Percentiles rank a stretch among this genome's conserved stretches.
Conservation (phyloP, 352 stramenopile species). For the Ophiocytium majus region DNA sequence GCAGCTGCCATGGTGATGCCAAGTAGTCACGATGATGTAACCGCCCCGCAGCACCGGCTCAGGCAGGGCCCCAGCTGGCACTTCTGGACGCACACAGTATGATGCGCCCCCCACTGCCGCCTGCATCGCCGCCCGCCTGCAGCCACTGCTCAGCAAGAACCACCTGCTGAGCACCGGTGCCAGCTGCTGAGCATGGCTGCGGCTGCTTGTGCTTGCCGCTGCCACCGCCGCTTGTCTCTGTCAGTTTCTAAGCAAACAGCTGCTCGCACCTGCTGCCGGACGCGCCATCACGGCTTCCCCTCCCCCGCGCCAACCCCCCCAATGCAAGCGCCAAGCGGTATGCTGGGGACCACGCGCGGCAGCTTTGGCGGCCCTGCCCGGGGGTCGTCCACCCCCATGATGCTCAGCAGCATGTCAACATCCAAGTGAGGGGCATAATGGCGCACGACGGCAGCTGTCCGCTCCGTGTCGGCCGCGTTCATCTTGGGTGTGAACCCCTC, state of each 20-base stretch:
- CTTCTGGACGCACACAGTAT: too few species aligned
- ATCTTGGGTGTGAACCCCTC: conserved; percentile 71
- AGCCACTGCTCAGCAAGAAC: too few species aligned
- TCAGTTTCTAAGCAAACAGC: background rate
- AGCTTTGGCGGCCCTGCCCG: background rate
- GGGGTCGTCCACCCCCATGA: background rate
- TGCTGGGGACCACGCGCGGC: background rate
- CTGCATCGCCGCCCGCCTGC: too few species aligned
- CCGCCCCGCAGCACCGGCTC: too few species aligned
- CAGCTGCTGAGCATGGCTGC: background rate
- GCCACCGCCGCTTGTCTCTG: too few species aligned
- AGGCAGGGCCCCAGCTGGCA: too few species aligned
- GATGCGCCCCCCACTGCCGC: too few species aligned
- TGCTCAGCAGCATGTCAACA: conserved; percentile 64
- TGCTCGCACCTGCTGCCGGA: too few species aligned
- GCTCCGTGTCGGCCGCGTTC: conserved; percentile 72
- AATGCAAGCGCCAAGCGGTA: background rate
- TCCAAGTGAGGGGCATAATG: conserved; percentile 77
- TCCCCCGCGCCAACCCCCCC: background rate
- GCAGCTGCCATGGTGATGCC: too few species aligned
- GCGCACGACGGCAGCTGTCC: conserved; percentile 72
- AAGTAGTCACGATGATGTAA: too few species aligned
- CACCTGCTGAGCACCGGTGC: too few species aligned
- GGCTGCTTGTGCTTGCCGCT: background rate
- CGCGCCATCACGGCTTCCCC: background rate